phyloP scores from a whole-genome alignment of 2,329 filamentous ascomycete species.

The Falciphora oryzae region DNA sequence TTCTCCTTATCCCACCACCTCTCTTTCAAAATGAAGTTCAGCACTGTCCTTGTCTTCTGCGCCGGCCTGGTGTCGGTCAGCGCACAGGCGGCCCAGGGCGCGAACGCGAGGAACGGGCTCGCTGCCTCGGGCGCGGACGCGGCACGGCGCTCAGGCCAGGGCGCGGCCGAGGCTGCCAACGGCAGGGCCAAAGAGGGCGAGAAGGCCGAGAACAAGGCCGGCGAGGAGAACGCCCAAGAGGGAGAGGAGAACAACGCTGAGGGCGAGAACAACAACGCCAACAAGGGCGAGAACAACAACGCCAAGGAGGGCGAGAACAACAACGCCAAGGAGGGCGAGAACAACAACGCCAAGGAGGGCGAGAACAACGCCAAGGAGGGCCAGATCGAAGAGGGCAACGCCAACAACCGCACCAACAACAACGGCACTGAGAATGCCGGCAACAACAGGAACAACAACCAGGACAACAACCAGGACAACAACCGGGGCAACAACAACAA shows the following conservation, averaged over 20 bases:
- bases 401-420: slow-evolving; percentile 3
- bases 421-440: slow-evolving; percentile 9
- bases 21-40: slow-evolving; percentile 20
- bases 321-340: slow-evolving; percentile 8
- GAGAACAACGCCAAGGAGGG: slow-evolving; percentile 3
- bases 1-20: neutral
- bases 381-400: slow-evolving; percentile 3
- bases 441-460: slow-evolving; percentile 12
- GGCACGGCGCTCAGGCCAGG: neutral
- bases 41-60: slow-evolving; percentile 18
- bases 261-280: slow-evolving; percentile 8
- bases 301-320: slow-evolving; percentile 9
- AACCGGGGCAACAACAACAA: slow-evolving; percentile 13
- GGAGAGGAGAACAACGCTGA: slow-evolving; percentile 1
- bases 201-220: slow-evolving; percentile 4
- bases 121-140: neutral
- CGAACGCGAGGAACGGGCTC: neutral
- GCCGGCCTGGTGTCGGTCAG: slow-evolving; percentile 25
- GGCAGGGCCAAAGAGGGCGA: slow-evolving; percentile 8
- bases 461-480: slow-evolving; percentile 11
- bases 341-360: slow-evolving; percentile 9
- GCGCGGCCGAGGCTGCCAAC: slow-evolving; percentile 9
- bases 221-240: too few species aligned
- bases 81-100: slow-evolving; percentile 6
- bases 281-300: slow-evolving; percentile 8